Evolutionary conservation across 2,329 filamentous ascomycete genomes (phyloP).

Genomic region (Fusarium sp.): DNA sequence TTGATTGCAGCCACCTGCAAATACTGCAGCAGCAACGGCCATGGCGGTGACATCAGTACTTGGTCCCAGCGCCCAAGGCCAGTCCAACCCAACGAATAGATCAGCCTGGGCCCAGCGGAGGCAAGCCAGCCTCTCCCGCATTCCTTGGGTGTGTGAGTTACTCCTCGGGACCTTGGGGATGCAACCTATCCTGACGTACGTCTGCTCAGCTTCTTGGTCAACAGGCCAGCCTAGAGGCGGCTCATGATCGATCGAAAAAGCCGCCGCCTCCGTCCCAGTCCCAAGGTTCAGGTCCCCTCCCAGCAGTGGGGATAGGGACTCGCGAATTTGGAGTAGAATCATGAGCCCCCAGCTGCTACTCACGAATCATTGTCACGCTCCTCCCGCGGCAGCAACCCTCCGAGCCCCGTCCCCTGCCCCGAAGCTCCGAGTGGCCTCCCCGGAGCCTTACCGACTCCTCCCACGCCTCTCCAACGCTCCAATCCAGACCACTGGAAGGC

Average conservation of each 20-base stretch:
- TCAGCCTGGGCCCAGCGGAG: not conserved
- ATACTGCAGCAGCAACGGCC: not conserved
- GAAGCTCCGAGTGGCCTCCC: constrained; percentile 16
- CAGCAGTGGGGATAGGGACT: constrained; percentile 11
- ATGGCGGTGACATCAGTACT: constrained; percentile 9
- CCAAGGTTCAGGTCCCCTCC: constrained; percentile 24
- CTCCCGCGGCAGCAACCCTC: constrained; percentile 26
- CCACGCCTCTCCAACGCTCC: constrained; percentile 13
- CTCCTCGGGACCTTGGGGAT: not conserved
- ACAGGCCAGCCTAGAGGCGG: not conserved
- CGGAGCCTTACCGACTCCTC: constrained; percentile 11
- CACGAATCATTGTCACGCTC: constrained; percentile 17
- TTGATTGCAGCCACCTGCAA: not conserved
- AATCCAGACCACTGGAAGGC: constrained; percentile 24
- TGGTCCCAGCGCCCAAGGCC: not conserved
- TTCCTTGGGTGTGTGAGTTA: constrained; percentile 1
- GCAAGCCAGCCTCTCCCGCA: constrained; percentile 32
- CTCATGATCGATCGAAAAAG: constrained; percentile 14
- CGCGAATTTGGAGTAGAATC: constrained; percentile 8
- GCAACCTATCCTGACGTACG: not conserved
- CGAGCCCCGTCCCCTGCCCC: constrained; percentile 29
- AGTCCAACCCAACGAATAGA: not conserved
- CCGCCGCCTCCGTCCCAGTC: constrained; percentile 12
- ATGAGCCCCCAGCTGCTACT: constrained; percentile 2
- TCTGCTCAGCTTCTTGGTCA: not conserved